These are phyloP conservation scores for Takakia lepidozioides DNA, from an alignment of 225 moss, liverwort and hornwort genomes.

Conservation along the genomic window DNA sequence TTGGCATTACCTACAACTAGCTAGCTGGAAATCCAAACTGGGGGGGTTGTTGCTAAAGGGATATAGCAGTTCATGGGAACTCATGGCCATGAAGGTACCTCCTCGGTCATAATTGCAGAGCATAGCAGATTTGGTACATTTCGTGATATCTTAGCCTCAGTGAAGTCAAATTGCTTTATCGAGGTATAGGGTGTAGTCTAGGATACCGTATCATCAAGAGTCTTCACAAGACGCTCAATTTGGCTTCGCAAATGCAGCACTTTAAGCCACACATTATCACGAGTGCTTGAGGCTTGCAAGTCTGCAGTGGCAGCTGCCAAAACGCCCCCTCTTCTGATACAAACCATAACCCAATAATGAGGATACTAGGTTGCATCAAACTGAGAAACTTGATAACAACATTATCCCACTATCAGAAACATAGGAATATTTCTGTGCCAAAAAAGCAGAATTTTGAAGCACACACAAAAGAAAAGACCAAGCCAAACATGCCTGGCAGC, in stretches of 20 bases:
- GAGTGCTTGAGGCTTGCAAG: slow-evolving; percentile 11
- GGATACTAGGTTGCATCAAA: too few relatives aligned
- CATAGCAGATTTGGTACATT: neutral
- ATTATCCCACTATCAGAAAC: too few relatives aligned
- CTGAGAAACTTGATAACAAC: too few relatives aligned
- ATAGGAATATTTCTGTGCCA: too few relatives aligned
- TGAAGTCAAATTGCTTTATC: neutral
- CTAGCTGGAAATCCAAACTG: too few relatives aligned
- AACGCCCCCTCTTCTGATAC: slow-evolving; percentile 29
- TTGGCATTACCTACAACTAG: too few relatives aligned
- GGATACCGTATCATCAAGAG: slow-evolving; percentile 79
- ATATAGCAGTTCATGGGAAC: too few relatives aligned
- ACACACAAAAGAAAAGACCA: neutral
- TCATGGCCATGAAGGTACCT: too few relatives aligned
- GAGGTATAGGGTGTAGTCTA: too few relatives aligned
- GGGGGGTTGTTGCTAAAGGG: too few relatives aligned
- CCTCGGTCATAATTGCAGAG: too few relatives aligned
- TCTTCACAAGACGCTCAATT: slow-evolving; percentile 58
- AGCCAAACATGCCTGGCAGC: slow-evolving; percentile 16
- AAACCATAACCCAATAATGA: neutral
- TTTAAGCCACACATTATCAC: slow-evolving; percentile 46
- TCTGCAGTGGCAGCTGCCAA: slow-evolving; percentile 26
- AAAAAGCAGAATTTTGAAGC: too few relatives aligned
- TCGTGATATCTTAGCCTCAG: neutral
- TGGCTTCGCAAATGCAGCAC: slow-evolving; percentile 60